phyloP scores from a whole-genome alignment of 2,329 filamentous ascomycete species.

The Ceratocystis alfenasii region DNA sequence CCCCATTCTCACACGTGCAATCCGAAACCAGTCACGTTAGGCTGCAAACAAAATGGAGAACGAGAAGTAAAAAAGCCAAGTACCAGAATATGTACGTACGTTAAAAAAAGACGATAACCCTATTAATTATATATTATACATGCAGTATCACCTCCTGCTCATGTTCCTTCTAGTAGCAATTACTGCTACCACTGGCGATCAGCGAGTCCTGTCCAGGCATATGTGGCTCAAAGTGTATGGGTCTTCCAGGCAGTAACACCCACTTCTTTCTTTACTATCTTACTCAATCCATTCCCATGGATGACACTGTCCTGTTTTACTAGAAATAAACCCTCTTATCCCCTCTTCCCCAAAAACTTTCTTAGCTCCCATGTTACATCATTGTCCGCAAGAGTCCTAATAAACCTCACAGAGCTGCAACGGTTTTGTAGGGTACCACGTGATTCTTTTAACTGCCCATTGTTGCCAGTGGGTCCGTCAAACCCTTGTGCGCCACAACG shows the following conservation, averaged over 20 bases:
- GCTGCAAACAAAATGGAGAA: not conserved
- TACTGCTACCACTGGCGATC: not conserved
- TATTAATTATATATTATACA: not conserved
- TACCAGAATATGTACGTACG: not conserved
- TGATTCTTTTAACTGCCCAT: not conserved
- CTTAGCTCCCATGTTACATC: conserved; percentile 7
- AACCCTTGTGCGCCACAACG: conserved; percentile 21
- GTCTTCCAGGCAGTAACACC: not conserved
- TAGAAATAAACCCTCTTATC: not conserved
- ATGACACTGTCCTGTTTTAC: not conserved
- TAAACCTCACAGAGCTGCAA: conserved; percentile 10
- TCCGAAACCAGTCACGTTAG: not conserved
- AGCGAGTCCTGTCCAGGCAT: not conserved
- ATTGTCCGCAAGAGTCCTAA: not conserved
- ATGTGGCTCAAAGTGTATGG: not conserved
- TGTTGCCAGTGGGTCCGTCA: conserved; percentile 4
- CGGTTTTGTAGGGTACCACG: conserved; percentile 10
- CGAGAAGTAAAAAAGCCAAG: not conserved
- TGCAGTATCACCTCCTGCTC: not conserved
- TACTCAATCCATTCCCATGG: too few species aligned
- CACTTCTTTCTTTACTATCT: too few species aligned
- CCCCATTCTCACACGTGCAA: not conserved
- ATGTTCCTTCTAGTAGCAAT: not conserved
- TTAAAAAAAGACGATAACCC: not conserved
- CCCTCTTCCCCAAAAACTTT: not conserved